phyloP scores from a whole-genome alignment of 2,329 filamentous ascomycete genomes.

The Apiospora arundinis region DNA sequence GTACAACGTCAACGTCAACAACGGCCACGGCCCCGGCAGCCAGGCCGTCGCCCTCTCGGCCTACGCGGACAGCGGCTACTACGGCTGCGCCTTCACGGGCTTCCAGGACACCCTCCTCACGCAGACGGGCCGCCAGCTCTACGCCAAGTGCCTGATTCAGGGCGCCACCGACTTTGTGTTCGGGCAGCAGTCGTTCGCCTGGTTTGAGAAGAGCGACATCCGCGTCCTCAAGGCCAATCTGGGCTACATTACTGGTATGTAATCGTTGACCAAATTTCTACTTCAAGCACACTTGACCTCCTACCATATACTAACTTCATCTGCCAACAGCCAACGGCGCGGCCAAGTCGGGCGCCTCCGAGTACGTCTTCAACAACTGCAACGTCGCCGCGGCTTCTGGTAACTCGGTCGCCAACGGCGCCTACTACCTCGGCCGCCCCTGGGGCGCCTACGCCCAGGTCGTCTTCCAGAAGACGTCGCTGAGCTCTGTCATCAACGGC shows the following conservation, averaged over 20 bases:
- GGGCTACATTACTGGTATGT: constrained; percentile 50
- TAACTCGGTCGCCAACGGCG: constrained; percentile 43
- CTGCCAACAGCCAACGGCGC: constrained; percentile 52
- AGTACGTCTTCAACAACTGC: constrained; percentile 53
- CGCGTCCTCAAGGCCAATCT: constrained; percentile 40
- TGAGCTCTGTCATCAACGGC: constrained; percentile 62
- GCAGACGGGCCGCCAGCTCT: constrained; percentile 53
- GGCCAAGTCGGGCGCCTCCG: constrained; percentile 40
- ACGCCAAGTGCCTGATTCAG: constrained; percentile 50
- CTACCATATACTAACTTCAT: too few species aligned
- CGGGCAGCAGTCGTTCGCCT: constrained; percentile 47
- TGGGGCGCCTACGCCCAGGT: constrained; percentile 54
- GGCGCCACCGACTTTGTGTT: constrained; percentile 59
- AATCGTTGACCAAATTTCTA: too few species aligned
- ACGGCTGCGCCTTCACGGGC: constrained; percentile 50
- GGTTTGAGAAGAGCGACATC: constrained; percentile 51
- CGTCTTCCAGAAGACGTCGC: constrained; percentile 52
- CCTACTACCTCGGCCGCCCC: constrained; percentile 55
- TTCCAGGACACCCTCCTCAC: constrained; percentile 57
- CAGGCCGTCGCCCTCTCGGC: constrained; percentile 54
- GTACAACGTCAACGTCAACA: constrained; percentile 65
- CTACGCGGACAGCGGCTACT: constrained; percentile 52
- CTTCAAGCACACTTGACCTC: too few species aligned
- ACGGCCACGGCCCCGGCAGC: constrained; percentile 50
- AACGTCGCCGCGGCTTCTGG: constrained; percentile 46